Evolutionary conservation across 2,329 filamentous ascomycete species (phyloP).

Genomic region (Macrophomina tecta): DNA sequence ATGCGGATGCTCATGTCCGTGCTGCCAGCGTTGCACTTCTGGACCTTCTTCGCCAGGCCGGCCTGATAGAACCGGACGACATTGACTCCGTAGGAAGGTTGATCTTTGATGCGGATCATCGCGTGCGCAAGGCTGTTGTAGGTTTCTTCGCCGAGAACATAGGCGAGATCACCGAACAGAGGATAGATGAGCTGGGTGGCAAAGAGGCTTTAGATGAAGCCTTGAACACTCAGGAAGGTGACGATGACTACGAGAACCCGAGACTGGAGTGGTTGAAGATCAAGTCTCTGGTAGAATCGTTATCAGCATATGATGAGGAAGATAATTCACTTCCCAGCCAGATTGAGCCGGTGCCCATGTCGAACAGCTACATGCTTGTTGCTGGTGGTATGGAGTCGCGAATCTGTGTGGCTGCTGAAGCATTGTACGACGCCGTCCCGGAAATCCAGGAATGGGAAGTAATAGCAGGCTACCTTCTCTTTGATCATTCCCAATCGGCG

Average conservation of each 20-base stretch:
- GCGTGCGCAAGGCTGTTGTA: conserved; percentile 86
- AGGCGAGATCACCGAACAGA: conserved; percentile 77
- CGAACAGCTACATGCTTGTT: conserved; percentile 59
- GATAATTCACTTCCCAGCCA: conserved; percentile 61
- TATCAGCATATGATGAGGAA: conserved; percentile 80
- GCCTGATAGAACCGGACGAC: conserved; percentile 87
- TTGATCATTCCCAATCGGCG: conserved; percentile 73
- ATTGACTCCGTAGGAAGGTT: conserved; percentile 87
- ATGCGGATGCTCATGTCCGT: conserved; percentile 81
- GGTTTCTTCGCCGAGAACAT: conserved; percentile 90
- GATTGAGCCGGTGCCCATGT: conserved; percentile 49
- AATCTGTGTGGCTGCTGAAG: conserved; percentile 84
- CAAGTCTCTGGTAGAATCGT: conserved; percentile 85
- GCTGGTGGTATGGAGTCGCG: conserved; percentile 75
- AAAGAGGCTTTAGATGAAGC: conserved; percentile 77
- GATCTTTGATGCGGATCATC: conserved; percentile 84
- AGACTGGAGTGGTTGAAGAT: conserved; percentile 86
- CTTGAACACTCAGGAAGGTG: conserved; percentile 72
- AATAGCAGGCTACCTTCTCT: conserved; percentile 86
- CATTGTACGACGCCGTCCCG: conserved; percentile 79
- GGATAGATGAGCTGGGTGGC: conserved; percentile 83
- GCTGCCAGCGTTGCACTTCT: conserved; percentile 81
- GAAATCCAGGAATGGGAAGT: conserved; percentile 88
- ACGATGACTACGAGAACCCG: conserved; percentile 75
- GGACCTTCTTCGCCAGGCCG: conserved; percentile 79